Percentiles rank a stretch among this genome's conserved stretches.
These are phyloP conservation scores for Vitis hybrid DNA, from an alignment of 177 flowering plant species.

Conservation along the genomic window DNA sequence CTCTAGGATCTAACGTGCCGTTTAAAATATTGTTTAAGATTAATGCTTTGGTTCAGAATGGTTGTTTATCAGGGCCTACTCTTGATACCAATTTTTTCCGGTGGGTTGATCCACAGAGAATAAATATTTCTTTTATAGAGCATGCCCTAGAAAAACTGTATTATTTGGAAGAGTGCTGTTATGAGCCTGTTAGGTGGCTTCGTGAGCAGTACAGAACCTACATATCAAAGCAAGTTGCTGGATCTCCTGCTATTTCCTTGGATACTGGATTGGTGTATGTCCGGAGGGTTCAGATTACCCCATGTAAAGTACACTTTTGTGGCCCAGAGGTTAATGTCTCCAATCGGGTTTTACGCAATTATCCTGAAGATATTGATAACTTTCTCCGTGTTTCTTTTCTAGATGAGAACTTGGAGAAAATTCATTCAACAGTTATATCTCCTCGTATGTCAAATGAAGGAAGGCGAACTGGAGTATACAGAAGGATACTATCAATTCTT, in stretches of 20 bases:
- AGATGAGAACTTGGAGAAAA: constrained; percentile 61
- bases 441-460: constrained; percentile 35
- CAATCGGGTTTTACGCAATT: constrained; percentile 64
- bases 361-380: constrained; percentile 39
- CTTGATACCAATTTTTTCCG: constrained; percentile 43
- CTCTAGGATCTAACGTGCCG: constrained; percentile 42
- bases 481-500: constrained; percentile 48
- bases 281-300: constrained; percentile 67
- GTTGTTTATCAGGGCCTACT: constrained; percentile 56
- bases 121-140: constrained; percentile 34
- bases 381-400: constrained; percentile 73
- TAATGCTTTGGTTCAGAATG: constrained; percentile 60
- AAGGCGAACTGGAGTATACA: constrained; percentile 41
- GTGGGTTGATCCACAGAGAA: constrained; percentile 47
- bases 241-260: constrained; percentile 37
- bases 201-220: constrained; percentile 39
- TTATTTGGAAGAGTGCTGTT: constrained; percentile 60
- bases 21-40: constrained; percentile 52
- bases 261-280: constrained; percentile 61
- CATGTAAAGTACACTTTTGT: constrained; percentile 57
- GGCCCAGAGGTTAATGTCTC: constrained; percentile 75
- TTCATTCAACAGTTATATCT: constrained; percentile 50
- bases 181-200: constrained; percentile 68
- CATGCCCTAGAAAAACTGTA: constrained; percentile 55
- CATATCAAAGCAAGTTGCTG: constrained; percentile 18